These are phyloP conservation scores for Taphrina sp. DNA, from an alignment of 1,139 yeast species.

Conservation along the genomic window DNA sequence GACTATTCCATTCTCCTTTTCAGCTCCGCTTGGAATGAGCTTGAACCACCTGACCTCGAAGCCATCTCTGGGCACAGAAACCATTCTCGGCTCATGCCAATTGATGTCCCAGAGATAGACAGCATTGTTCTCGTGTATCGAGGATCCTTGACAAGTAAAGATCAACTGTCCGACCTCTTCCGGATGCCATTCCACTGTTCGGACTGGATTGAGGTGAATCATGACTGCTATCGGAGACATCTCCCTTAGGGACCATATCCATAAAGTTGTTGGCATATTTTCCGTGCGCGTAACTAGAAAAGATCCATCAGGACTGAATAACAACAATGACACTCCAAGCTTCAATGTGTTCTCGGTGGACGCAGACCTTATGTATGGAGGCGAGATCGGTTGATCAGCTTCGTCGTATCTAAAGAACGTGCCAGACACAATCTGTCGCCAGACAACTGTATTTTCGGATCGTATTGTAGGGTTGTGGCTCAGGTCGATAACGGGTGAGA, in stretches of 20 bases:
- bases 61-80: constrained; percentile 32
- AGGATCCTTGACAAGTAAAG: constrained; percentile 33
- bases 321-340: constrained; percentile 35
- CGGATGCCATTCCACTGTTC: constrained; percentile 38
- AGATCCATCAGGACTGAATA: constrained; percentile 37
- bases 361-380: constrained; percentile 33
- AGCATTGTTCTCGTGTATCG: neutral
- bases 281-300: constrained; percentile 37
- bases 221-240: constrained; percentile 37
- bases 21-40: constrained; percentile 6
- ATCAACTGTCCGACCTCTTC: constrained; percentile 32
- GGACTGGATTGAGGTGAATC: constrained; percentile 31
- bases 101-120: constrained; percentile 33
- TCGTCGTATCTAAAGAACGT: constrained; percentile 6
- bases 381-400: constrained; percentile 33
- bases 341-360: constrained; percentile 35
- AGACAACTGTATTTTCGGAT: constrained; percentile 31
- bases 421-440: constrained; percentile 35
- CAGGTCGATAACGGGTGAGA: constrained; percentile 37
- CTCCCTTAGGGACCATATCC: constrained; percentile 38
- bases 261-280: constrained; percentile 38
- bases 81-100: constrained; percentile 33
- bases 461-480: constrained; percentile 34
- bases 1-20: neutral
- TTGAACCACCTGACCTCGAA: constrained; percentile 31